Base-by-base conservation (phyloP, 805 yeast genomes). In the Ogataea zsoltii region DNA sequence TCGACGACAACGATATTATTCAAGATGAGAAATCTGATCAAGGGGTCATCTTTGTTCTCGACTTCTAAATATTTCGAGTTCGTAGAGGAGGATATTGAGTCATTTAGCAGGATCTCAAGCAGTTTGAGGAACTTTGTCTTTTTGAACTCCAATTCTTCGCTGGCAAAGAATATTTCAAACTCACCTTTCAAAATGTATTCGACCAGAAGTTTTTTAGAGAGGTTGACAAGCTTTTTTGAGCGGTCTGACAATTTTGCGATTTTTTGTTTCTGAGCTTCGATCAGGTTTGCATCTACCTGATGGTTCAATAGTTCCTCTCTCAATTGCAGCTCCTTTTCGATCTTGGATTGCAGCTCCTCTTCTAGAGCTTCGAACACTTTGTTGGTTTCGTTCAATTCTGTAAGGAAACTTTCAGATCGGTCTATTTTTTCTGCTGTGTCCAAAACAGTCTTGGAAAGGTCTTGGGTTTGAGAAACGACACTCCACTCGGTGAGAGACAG, bases 41-140 rank as follows among this genome's bases (percentile, higher is more conserved):
- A 41, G 10, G 65, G 64, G 44, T 67, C 71, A 42, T 63, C 66
- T 30, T 56, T 56, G n/a, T 58, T 56, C 7, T 46, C 55, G n/a
- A 66, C 51, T n/a, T 56, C 55, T 2, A 60, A 38, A 29, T 51
- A 57, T 18, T 51, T 52, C 2, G 44, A 47, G n/a, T 33, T 46
- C 14, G 42, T 38, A 14, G 51, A 38, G 16, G 38, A 52, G 1
- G 48, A 44, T n/a, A 61, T 50, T 10, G 63, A 46, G 30, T 66
- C 60, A 45, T 67, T 67, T 15, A 67, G 49, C 21, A 67, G 46
- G 2, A 56, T 50, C 44, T 67, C 69, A 15, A 67, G 36, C 13
- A 67, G 44, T 26, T 57, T 57, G n/a, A 65, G 50, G 26, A 60
- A 58, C 19, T 46, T 52, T 2, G 53, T 42, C 29, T 57, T 61